A percentile compares a stretch with the other conserved stretches of the same genome.
phyloP scores from a whole-genome alignment of 805 yeast genomes.

The Alloascoidea hylecoeti region DNA sequence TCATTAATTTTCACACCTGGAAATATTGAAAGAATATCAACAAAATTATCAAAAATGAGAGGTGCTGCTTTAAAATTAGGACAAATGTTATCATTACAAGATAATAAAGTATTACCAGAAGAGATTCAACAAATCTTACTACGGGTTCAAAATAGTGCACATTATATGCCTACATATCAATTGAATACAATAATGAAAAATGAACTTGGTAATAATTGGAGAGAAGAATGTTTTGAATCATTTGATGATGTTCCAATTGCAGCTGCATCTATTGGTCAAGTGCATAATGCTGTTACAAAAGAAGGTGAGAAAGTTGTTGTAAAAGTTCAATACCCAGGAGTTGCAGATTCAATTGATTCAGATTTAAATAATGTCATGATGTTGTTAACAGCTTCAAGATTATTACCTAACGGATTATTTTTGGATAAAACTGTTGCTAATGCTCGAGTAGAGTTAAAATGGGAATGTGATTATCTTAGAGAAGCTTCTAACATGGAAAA shows the following conservation, averaged over 20 bases:
- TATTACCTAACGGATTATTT: constrained; percentile 85
- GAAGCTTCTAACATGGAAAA: constrained; percentile 69
- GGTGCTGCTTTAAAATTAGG: constrained; percentile 98
- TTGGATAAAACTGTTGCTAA: constrained; percentile 85
- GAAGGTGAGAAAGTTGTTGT: constrained; percentile 68
- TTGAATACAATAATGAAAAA: constrained; percentile 56
- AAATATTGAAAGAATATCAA: constrained; percentile 80
- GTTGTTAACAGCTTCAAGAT: constrained; percentile 72
- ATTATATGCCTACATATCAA: constrained; percentile 93
- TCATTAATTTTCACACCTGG: constrained; percentile 59
- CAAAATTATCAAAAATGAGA: constrained; percentile 83
- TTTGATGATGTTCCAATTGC: constrained; percentile 90
- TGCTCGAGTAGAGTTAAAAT: constrained; percentile 83
- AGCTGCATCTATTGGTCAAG: constrained; percentile 97
- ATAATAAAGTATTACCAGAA: constrained; percentile 66
- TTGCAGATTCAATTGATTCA: constrained; percentile 83
- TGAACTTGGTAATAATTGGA: constrained; percentile 77
- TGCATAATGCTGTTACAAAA: constrained; percentile 59
- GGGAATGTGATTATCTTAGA: constrained; percentile 95
- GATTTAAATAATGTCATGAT: constrained; percentile 79
- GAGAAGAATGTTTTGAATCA: constrained; percentile 41
- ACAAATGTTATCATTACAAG: constrained; percentile 95
- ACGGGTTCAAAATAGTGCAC: constrained; percentile 86
- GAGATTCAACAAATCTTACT: constrained; percentile 73
- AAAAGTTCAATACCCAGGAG: constrained; percentile 96